Base-by-base conservation (phyloP, 176 grass and related monocot genomes). In the Musa beccarii region DNA sequence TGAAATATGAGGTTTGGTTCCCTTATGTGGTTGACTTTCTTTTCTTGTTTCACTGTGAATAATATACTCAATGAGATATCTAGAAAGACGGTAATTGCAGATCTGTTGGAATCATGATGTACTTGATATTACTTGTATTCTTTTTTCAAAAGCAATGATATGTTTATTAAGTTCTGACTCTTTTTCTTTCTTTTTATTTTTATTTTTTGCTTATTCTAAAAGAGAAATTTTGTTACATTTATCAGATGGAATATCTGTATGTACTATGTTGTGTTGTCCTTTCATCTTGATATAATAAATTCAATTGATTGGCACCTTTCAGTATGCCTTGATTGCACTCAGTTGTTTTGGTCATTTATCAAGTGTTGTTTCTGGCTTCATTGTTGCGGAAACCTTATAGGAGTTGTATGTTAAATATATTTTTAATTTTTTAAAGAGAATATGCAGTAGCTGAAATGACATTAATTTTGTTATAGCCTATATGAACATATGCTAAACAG, bases 1-100 rank as follows among this genome's bases (percentile, higher is more conserved):
- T 94, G 28, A 99, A 94, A 94, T 99, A 89, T 82, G 88, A 94
- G 95, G 95, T 99, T 84, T 81, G 26, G 76, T 59, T 89, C 84
- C 61, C 17, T 66, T 53, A 13, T 19, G 6, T 16, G 17, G 2
- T 64, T 16, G 23, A 24, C 49, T 16, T 65, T 66, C 24, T 7
- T 28, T 52, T 77, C 3, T 65, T 53, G 21, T 22, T 49, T 64
- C 16, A 16, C 16, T 75, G 10, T 51, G 17, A 50, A 10, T 2
- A 51, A 16, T 51, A 51, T 70, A 70, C n/a, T 5, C 9, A 51
- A 20, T 70, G 20, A 11, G 20, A 70, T 16, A 29, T 43, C 21
- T 70, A 2, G 74, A 64, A 64, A 63, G 19, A 49, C 22, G 19
- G n/a, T 9, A 52, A 63, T 66, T 64, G 14, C 26, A 51, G 16